Evolutionary conservation across 2,329 filamentous ascomycete genomes (phyloP).

Genomic region (Akanthomyces uredinophilus): DNA sequence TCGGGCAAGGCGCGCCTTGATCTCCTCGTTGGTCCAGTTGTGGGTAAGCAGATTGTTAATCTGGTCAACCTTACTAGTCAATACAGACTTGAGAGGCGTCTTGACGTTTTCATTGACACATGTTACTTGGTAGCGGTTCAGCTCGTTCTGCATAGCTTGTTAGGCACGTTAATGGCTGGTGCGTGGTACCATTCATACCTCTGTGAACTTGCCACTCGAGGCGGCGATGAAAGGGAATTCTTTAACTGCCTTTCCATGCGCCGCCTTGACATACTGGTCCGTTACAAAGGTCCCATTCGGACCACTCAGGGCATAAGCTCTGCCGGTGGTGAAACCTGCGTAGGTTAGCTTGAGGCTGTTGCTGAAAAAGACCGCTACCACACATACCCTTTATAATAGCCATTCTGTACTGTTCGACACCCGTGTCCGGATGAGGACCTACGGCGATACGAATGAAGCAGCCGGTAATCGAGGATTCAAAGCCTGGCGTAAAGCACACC

Average conservation of each 20-base stretch:
- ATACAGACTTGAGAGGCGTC: constrained; percentile 65
- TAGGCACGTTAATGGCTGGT: constrained; percentile 17
- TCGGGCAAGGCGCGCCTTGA: constrained; percentile 71
- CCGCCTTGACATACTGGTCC: constrained; percentile 75
- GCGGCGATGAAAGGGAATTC: constrained; percentile 88
- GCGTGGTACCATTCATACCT: constrained; percentile 45
- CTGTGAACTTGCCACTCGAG: constrained; percentile 80
- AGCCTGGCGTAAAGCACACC: constrained; percentile 89
- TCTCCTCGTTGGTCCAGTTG: constrained; percentile 75
- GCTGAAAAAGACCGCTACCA: background rate
- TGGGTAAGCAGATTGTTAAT: constrained; percentile 77
- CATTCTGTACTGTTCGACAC: constrained; percentile 79
- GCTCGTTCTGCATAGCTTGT: constrained; percentile 56
- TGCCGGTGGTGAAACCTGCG: constrained; percentile 70
- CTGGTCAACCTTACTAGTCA: constrained; percentile 69
- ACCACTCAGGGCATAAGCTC: constrained; percentile 76
- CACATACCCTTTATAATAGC: constrained; percentile 73
- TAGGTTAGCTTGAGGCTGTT: constrained; percentile 15
- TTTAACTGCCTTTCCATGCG: constrained; percentile 77
- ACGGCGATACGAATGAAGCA: constrained; percentile 84
- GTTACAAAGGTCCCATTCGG: constrained; percentile 76
- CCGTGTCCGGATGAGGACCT: constrained; percentile 67
- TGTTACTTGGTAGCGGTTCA: constrained; percentile 72
- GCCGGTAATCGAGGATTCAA: constrained; percentile 73
- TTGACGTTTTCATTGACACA: constrained; percentile 67